Evolutionary conservation across 139 green algal species (phyloP), one percentile per base, ranked within the genome.

Genomic region (Haematococcus sp.): DNA sequence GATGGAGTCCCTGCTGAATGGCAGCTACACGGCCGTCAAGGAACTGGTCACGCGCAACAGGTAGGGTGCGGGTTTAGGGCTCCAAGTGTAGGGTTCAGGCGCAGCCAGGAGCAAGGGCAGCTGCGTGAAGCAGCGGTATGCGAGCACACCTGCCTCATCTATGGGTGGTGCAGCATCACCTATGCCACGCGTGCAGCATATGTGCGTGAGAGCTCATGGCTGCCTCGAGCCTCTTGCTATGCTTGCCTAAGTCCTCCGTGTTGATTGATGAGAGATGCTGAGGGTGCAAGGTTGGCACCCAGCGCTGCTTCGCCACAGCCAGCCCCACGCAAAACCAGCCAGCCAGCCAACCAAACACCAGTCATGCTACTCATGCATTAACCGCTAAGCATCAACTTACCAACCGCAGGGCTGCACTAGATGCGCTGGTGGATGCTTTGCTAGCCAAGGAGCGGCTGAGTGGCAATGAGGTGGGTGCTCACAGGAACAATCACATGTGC

Each of bases 1-100:
- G 63, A 88, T 94, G 88, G 81, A 92, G 64, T 31, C 20, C 11
- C 59, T 84, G 76, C 79, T 96, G 25, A 88, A 88, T 31, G 68
- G 65, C n/a, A 71, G 75, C 2, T 93, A 93, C 63, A 60, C 28
- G 0, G 22, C 81, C 60, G 85, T 87, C 22, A 86, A 85, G 63
- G 74, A 58, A 4, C 52, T 95, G 74, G 73, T 96, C 49, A 0
- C 27, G 17, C 78, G 91, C 55, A 89, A 89, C 76, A 79, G 65
- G 68, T 81, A 43, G 4, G 71, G 3, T 67, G n/a, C 30, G 11
- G 40, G 40, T 7, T 11, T 49, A 19, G 40, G 40, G 31, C 28
- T 23, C 46, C 15, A 49, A 49, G 17, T 55, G 15, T 15, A 55
- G 15, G 46, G 15, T 55, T 55, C 17, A 15, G 15, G 17, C 17